These are phyloP conservation scores for Peltaster fructicola DNA, from an alignment of 2,329 filamentous ascomycete genomes.

Conservation along the genomic window DNA sequence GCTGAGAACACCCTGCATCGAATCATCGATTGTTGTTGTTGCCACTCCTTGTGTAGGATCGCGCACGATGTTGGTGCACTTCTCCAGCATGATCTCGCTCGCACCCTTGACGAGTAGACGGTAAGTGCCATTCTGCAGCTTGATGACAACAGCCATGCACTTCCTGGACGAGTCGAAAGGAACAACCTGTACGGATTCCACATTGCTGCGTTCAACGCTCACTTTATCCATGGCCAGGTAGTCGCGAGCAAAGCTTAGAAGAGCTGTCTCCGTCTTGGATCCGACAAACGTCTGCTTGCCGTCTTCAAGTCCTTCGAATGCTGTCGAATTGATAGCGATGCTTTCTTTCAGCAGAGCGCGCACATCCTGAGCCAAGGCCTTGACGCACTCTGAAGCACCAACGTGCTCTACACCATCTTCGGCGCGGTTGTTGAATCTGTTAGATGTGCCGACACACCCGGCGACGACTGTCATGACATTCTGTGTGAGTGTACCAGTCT, in stretches of 20 bases:
- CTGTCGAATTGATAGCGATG: constrained; percentile 50
- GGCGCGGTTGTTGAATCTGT: constrained; percentile 34
- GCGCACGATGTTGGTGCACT: constrained; percentile 35
- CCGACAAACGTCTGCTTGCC: constrained; percentile 47
- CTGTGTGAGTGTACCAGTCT: constrained; percentile 57
- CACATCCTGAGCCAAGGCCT: constrained; percentile 32
- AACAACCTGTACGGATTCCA: constrained; percentile 37
- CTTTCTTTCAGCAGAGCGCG: constrained; percentile 44
- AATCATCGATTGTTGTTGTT: constrained; percentile 34
- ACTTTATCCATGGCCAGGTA: constrained; percentile 47
- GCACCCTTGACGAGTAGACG: constrained; percentile 38
- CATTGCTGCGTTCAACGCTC: constrained; percentile 43
- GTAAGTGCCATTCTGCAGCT: constrained; percentile 33
- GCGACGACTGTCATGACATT: constrained; percentile 65
- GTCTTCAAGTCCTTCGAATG: constrained; percentile 47
- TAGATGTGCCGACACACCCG: constrained; percentile 44
- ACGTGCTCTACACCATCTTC: constrained; percentile 27
- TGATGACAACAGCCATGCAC: constrained; percentile 50
- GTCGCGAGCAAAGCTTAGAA: constrained; percentile 51
- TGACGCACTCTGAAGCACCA: constrained; percentile 36
- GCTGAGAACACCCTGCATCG: constrained; percentile 42
- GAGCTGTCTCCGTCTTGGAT: constrained; percentile 61
- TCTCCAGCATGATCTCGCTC: constrained; percentile 31
- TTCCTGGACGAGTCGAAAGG: constrained; percentile 49
- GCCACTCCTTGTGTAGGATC: constrained; percentile 42